Base-by-base conservation (phyloP, 371 early-diverging fungal species). In the Syncephalastrum contaminatum region DNA sequence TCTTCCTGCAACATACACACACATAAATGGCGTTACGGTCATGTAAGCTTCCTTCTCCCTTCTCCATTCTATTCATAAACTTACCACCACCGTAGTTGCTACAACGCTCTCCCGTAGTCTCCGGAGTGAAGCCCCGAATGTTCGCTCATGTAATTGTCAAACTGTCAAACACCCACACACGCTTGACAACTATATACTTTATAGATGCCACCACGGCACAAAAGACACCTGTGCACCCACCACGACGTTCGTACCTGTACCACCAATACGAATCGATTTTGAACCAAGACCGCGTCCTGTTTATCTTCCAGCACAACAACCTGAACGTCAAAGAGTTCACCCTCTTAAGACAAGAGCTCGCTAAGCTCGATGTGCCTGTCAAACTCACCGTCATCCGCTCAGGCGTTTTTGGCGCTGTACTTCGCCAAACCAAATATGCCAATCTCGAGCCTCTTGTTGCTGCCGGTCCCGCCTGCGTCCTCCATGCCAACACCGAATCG, bases 291-390 rank as follows among this genome's bases (percentile, higher is more conserved):
- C 73, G 85, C 20, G 73, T 78, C 56, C 59, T 85, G 51, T 72
- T 87, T 56, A 70, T 87, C 51, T 77, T 82, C 44, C 87, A 87
- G 60, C 84, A 85, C 72, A 87, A 85, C 77, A 87, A 87, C 58
- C 69, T 87, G 66, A 78, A 79, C 0, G 82, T 85, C 25, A 64
- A 77, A 30, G 87, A 87, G 54, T 70, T 84, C 58, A 77, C 81
- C 15, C 59, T 70, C 44, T 56, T 85, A 36, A 78, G 87, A 56
- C 71, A 74, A 50, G 78, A 83, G 4, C 58, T 87, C 4, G 71
- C 74, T 8, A 58, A 68, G 10, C 25, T 70, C 8, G 48, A 43
- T 2, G 67, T 60, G 4, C 56, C 69, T 15, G 22, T 55, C 8
- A 70, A 65, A n/a, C 64, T 87, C 58, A 78, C 72, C 19, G 79